Evolutionary conservation across 106 monocot species (phyloP), one percentile per base, ranked within the genome.

Genomic region (Allium sativum): DNA sequence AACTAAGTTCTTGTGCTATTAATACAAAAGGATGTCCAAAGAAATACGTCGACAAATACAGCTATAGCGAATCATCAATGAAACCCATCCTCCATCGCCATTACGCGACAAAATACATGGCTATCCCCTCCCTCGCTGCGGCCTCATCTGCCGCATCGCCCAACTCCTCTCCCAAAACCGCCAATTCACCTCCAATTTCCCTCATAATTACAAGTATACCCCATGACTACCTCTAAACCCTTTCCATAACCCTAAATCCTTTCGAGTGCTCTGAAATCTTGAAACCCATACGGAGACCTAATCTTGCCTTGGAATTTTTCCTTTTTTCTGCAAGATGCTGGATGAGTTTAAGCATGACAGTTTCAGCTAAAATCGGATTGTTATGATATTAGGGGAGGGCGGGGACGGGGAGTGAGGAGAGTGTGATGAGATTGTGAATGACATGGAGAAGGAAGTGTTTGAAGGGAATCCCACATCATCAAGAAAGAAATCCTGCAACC

Each of bases 321-420:
- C 76, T 52, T 52, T n/a, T n/a, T 99, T 80, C 80, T 74, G 67
- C 61, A 40, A 81, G 44, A 55, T 77, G 9, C 65, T 92, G 50
- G 76, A 82, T 48, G 78, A 69, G 1, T 92, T 76, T 79, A 77
- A 73, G 62, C 92, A 92, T 55, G 92, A 92, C 55, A 82, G 78
- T 80, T 92, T 82, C 76, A 76, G 85, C 65, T 99, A 99, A 74
- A 99, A 99, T 65, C 79, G 98, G 3, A 70, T 92, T 15, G 67
- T 99, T 10, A 13, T 58, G 42, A 73, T 92, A 21, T 55, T 99
- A 19, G 21, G 80, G 10, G n/a, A n/a, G n/a, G n/a, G n/a, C n/a
- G n/a, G 48, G 69, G 15, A 43, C 51, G 22, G 61, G 16, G 17
- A 78, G 66, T 6, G 55, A 52, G 12, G 60, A 60, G 9, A 66